Evolutionary conservation across 352 stramenopile species (phyloP), one percentile per base, ranked within the genome.

Genomic region (Elongisporangium prolatum): DNA sequence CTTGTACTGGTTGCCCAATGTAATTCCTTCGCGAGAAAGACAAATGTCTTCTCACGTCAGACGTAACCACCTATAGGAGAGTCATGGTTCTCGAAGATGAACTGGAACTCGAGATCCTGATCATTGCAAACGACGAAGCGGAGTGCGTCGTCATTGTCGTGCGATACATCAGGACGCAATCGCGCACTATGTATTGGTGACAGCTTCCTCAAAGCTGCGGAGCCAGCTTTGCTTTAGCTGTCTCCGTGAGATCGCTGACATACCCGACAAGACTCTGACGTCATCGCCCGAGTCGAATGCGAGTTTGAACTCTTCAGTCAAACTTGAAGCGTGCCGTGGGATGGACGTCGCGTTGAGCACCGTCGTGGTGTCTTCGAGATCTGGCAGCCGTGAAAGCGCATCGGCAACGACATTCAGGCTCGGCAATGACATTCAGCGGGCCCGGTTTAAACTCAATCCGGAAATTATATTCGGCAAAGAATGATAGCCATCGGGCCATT

Each of bases 381-480:
- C n/a, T n/a, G n/a, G 54, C 16, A 48, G 51, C 9, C 56, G 68
- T 4, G 54, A 68, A 0, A 74, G 22, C 53, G 34, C 58, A 49
- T 74, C 62, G n/a, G 58, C 56, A 3, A 74, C 11, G 10, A 63
- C 56, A 21, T 68, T n/a, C n/a, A n/a, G n/a, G n/a, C n/a, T n/a
- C n/a, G n/a, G n/a, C n/a, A n/a, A n/a, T n/a, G n/a, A n/a, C n/a
- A n/a, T n/a, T 71, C 3, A 57, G 21, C 11, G 22, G 44, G 2
- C 63, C 61, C 0, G 56, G 55, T 38, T 77, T 70, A 37, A 69
- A 74, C 38, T 74, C 59, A 24, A 68, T 49, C 21, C 47, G n/a
- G 17, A 71, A 67, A 21, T 67, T 73, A 51, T 65, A 69, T 22
- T 73, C 61, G 0, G 61, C 38, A 52, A 77, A 74, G 55, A 70